Base-by-base conservation (phyloP, 306 rosid species). In the Sphenostylis stenocarpa region DNA sequence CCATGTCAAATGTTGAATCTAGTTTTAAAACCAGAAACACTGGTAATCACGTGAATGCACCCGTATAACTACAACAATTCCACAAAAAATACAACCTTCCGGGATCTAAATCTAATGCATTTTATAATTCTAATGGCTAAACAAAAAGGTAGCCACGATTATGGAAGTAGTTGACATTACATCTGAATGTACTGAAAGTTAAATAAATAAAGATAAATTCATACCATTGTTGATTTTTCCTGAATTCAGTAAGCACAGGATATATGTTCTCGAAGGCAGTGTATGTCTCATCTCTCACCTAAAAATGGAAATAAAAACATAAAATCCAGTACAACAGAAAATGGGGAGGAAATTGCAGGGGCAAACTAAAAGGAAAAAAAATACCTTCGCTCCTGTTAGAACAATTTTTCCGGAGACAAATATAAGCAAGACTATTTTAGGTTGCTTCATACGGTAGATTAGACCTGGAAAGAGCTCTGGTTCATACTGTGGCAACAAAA, bases 381-480 rank as follows among this genome's bases (percentile, higher is more conserved):
- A 45, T 83, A 95, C 97, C 99, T 95, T 95, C 2, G 97, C 99
- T 60, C 96, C 97, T 10, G 99, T 95, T 19, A 90, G 93, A 71
- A 95, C 97, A 79, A 95, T 95, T 87, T 95, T 95, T 29, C 97
- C 99, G 2, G 96, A 95, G 19, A 95, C 97, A 45, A 95, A 92
- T 48, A 95, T 92, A 21, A 95, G 97, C 73, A 95, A 88, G 80
- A 95, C 99, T 70, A 95, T 92, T 85, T 95, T 95, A 0, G 99
- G 97, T 74, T 92, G 96, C 87, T 92, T 95, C 97, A 92, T 95
- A 24, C 96, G 89, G 72, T 95, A 95, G 60, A 95, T 95, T 84
- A 95, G 80, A 29, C 98, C 98, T 2, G 97, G 97, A 88, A 95
- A 95, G 52, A 95, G 83, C 86, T 92, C 97, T 19, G 99, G 99